phyloP scores from a whole-genome alignment of 2,329 filamentous ascomycete genomes.

The Fusarium decemcellulare region DNA sequence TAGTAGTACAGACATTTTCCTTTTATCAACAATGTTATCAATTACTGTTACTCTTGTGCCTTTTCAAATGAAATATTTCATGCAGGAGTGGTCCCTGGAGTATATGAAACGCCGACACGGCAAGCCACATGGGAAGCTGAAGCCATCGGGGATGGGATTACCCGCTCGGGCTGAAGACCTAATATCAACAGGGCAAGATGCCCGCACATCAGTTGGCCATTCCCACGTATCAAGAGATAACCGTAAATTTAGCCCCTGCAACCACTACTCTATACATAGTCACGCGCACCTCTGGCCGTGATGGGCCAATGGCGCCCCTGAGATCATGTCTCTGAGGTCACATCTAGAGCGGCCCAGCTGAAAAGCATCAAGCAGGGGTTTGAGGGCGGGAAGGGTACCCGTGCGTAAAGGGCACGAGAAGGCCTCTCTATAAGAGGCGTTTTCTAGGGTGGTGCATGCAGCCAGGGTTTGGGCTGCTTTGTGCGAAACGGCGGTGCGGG shows the following conservation, averaged over 20 bases:
- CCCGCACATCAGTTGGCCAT: neutral
- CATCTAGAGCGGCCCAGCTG: neutral
- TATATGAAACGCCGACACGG: constrained; percentile 18
- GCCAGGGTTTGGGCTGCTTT: neutral
- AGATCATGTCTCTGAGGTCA: neutral
- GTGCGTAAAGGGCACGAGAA: neutral
- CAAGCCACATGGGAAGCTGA: constrained; percentile 16
- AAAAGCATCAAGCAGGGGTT: neutral
- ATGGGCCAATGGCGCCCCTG: neutral
- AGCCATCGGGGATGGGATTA: neutral
- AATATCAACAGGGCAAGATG: constrained; percentile 1
- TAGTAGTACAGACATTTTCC: constrained; percentile 5
- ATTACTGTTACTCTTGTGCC: neutral
- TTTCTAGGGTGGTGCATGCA: neutral
- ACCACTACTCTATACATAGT: neutral
- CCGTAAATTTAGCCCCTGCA: neutral
- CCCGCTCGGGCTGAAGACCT: neutral
- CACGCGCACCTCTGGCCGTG: neutral
- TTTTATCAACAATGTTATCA: neutral
- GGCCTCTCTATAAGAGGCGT: neutral
- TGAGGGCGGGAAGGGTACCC: neutral
- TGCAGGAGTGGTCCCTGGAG: constrained; percentile 4
- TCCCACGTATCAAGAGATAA: neutral
- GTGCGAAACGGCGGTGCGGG: constrained; percentile 7
- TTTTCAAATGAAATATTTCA: constrained; percentile 9